Conservation (phyloP, 2,329 filamentous ascomycete species). For the Leptodontidium sp. region DNA sequence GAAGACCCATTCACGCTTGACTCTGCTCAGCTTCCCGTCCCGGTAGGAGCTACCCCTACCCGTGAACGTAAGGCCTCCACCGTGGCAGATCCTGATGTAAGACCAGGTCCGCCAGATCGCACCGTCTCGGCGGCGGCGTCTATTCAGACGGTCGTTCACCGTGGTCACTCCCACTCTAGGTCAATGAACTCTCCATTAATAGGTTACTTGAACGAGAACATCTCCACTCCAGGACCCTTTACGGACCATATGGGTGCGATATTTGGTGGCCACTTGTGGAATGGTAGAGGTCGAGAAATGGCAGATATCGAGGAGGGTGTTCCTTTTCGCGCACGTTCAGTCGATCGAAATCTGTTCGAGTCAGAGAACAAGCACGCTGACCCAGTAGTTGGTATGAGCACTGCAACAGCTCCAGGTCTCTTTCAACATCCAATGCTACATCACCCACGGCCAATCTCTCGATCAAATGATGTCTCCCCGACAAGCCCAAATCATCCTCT, state of each 20-base stretch:
- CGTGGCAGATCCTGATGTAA: slow-evolving; percentile 50
- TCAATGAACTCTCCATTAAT: slow-evolving; percentile 44
- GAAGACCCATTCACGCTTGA: slow-evolving; percentile 43
- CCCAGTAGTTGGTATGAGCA: slow-evolving; percentile 70
- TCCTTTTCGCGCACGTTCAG: slow-evolving; percentile 65
- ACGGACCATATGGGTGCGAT: slow-evolving; percentile 43
- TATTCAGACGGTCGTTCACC: slow-evolving; percentile 45
- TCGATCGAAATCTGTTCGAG: slow-evolving; percentile 67
- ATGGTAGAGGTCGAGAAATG: slow-evolving; percentile 37
- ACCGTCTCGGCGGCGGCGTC: slow-evolving; percentile 43
- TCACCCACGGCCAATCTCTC: slow-evolving; percentile 34
- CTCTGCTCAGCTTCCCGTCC: slow-evolving; percentile 51
- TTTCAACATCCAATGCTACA: slow-evolving; percentile 37
- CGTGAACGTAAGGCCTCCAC: slow-evolving; percentile 46
- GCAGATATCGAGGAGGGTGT: slow-evolving; percentile 56
- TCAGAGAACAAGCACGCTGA: slow-evolving; percentile 70
- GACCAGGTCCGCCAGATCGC: slow-evolving; percentile 49
- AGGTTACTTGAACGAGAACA: slow-evolving; percentile 29
- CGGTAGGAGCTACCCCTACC: slow-evolving; percentile 49
- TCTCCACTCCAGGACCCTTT: slow-evolving; percentile 38
- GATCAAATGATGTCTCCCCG: slow-evolving; percentile 40
- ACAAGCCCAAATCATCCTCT: slow-evolving; percentile 37
- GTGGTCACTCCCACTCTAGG: slow-evolving; percentile 47
- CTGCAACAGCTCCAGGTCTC: slow-evolving; percentile 66
- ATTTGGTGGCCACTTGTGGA: slow-evolving; percentile 40